Base-by-base conservation (phyloP, 306 rosid genomes). In the Clitoria ternatea region DNA sequence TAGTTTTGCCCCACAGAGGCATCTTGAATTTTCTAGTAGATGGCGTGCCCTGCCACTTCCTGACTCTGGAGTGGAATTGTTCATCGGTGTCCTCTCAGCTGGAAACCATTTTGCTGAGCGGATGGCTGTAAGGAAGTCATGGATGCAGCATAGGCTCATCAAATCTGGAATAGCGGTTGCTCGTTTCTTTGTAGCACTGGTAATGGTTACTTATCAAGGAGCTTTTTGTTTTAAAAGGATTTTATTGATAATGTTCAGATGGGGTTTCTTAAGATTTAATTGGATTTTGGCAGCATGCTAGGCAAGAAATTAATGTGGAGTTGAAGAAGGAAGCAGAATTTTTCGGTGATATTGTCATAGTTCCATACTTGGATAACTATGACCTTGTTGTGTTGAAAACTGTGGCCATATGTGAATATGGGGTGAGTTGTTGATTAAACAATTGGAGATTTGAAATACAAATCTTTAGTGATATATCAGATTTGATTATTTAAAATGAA, bases 91-190 rank as follows among this genome's bases (percentile, higher is more conserved):
- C 43, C 95, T 92, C 53, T 92, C 98, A 19, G 95, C 98, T 23
- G 98, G 98, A 64, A 92, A 90, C 80, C 98, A 92, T 85, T 92
- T 92, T 40, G 83, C 92, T 0, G 98, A 92, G 85, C 80, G 98
- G 53, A 92, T 92, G 98, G 98, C 98, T 4, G 87, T 86, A 5
- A 85, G 96, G 81, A 92, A 85, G 85, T 92, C 98, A 23, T 92
- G 98, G 98, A 88, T 89, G 96, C 95, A 85, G 75, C 92, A 92
- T 81, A 79, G 35, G 65, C 89, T 89, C 47, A 36, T 92, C 69
- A 83, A 72, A 61, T 89, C 98, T 17, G 76, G 90, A 18, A 79
- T 37, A 44, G 96, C 83, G 59, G 88, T 82, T 22, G 80, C 89
- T 52, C 98, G 98, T 24, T 92, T 92, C 75, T 92, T 92, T 56